Evolutionary conservation across 164 flowering plant species (phyloP).

Genomic region (Akebia trifoliata): DNA sequence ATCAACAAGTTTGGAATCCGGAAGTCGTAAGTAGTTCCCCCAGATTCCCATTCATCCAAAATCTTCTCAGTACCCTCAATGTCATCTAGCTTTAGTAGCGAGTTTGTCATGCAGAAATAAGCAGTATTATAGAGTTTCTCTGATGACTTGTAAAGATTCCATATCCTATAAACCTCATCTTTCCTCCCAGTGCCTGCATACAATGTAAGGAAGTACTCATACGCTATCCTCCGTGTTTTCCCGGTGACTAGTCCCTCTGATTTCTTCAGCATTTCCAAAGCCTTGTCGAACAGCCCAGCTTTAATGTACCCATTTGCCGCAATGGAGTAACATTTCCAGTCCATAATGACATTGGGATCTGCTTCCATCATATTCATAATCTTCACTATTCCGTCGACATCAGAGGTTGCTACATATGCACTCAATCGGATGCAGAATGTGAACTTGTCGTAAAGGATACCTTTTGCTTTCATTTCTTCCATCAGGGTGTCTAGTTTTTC

Average conservation of each 20-base stretch:
- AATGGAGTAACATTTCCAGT: conserved; percentile 30
- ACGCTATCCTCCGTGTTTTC: conserved; percentile 14
- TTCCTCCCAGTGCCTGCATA: conserved; percentile 36
- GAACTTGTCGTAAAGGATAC: conserved; percentile 26
- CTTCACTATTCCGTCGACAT: conserved; percentile 34
- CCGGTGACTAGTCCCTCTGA: conserved; percentile 14
- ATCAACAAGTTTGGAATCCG: conserved; percentile 38
- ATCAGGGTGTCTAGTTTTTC: conserved; percentile 40
- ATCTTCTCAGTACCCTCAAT: conserved; percentile 41
- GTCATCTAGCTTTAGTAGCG: conserved; percentile 38
- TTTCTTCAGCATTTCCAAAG: conserved; percentile 25
- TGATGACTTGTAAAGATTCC: conserved; percentile 29
- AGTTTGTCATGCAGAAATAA: conserved; percentile 29
- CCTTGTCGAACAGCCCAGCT: conserved; percentile 30
- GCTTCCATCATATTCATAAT: conserved; percentile 31
- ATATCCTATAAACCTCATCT: conserved; percentile 30
- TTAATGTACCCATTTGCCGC: conserved; percentile 41
- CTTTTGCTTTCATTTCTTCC: conserved; percentile 44
- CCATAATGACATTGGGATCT: conserved; percentile 17
- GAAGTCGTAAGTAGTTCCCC: conserved; percentile 21
- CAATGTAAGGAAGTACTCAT: conserved; percentile 21
- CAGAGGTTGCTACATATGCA: conserved; percentile 32
- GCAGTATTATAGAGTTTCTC: conserved; percentile 23
- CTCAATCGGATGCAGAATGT: conserved; percentile 26
- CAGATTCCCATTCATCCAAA: conserved; percentile 39